Base-by-base conservation (phyloP, 2,329 filamentous ascomycete genomes). In the Paraphaeosphaeria sporulosa region DNA sequence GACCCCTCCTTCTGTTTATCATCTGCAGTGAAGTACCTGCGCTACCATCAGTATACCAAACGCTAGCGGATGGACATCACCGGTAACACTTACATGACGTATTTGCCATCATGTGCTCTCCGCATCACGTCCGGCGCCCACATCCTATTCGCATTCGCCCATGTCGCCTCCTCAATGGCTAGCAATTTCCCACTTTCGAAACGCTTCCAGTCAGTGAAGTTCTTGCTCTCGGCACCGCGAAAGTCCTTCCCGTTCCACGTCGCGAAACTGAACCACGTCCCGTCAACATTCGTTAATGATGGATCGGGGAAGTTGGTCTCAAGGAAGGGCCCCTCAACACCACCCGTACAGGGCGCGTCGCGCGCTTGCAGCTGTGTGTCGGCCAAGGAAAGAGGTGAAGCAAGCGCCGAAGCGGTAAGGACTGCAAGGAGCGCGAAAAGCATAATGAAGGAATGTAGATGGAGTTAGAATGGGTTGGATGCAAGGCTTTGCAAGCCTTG, bases 121-220 rank as follows among this genome's bases (percentile, higher is more conserved):
- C 44, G 54, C 43, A 56, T 48, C 15, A 56, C 54, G 30, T 56
- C 54, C 17, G 54, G 54, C 15, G 54, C 54, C 54, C 54, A 56
- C 44, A 48, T 4, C 13, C 54, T 40, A 13, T 55, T 34, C 15
- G 36, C 43, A 23, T n/a, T 40, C 8, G 43, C 46, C 54, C 54
- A 56, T 25, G 43, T 56, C 36, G 54, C 19, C 34, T 56, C 54
- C 9, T 56, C 43, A 30, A 56, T 56, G 15, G 54, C 54, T 4
- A 56, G 30, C 36, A 51, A 13, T 23, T 46, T 47, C 15, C 40
- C 40, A 15, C 46, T 47, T 3, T 38, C 17, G 23, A 56, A 48
- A n/a, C 43, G 25, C n/a, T 47, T 34, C 54, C 54, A 56, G 9
- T 34, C 44, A 2, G 40, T 19, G 17, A 56, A 42, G 23, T 46